These are phyloP conservation scores for Zoysia japonica DNA, from an alignment of 176 grass and related monocot species.

Conservation along the genomic window DNA sequence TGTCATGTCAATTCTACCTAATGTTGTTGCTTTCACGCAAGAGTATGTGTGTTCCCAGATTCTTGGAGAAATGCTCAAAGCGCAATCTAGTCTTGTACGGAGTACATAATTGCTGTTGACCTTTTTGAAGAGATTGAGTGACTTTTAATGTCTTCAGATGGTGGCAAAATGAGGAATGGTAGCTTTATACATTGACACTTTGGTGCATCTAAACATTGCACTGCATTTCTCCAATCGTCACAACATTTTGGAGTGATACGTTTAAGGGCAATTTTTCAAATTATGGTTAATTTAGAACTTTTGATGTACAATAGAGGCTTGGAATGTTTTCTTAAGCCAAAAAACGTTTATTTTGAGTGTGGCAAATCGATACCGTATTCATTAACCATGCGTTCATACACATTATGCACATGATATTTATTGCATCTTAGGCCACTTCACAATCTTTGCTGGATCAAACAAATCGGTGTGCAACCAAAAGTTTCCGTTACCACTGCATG, in stretches of 20 bases:
- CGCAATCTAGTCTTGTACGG: neutral
- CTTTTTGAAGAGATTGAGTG: conserved; percentile 23
- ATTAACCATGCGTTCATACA: no score
- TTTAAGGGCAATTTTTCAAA: neutral
- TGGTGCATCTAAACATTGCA: neutral
- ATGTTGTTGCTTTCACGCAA: neutral
- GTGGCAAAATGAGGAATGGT: conserved; percentile 4
- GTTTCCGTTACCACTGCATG: neutral
- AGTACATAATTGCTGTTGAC: neutral
- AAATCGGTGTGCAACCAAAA: neutral
- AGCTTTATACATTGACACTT: conserved; percentile 12
- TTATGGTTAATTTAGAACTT: neutral
- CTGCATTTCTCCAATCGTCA: neutral
- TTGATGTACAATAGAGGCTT: neutral
- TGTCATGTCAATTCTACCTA: neutral
- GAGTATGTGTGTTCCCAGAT: conserved; percentile 10
- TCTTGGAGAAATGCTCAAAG: conserved; percentile 17
- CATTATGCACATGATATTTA: no score
- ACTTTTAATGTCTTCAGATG: conserved; percentile 2
- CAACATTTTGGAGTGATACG: neutral
- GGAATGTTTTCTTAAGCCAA: neutral
- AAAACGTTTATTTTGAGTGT: conserved; percentile 29
- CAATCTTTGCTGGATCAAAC: neutral
- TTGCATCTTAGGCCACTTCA: neutral
- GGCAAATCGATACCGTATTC: neutral